Evolutionary conservation across 805 yeast genomes (phyloP).

Genomic region (Suhomyces kilbournensis): DNA sequence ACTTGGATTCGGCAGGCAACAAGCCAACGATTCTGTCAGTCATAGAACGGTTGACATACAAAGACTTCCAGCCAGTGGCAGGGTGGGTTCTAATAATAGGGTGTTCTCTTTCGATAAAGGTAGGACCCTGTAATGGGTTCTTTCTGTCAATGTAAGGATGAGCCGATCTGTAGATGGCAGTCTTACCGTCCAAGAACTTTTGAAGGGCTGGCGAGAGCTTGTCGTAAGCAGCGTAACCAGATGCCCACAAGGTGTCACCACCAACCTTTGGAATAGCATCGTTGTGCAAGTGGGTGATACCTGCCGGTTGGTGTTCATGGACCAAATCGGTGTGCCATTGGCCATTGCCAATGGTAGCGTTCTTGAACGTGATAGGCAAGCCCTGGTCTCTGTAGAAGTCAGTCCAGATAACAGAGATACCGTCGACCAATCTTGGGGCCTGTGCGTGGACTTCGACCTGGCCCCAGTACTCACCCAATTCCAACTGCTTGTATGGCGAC

Average conservation of each 20-base stretch:
- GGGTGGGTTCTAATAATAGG: constrained; percentile 32
- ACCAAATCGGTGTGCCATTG: constrained; percentile 38
- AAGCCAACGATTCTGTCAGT: constrained; percentile 30
- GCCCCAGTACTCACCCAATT: constrained; percentile 30
- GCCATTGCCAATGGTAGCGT: constrained; percentile 22
- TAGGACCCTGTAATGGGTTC: constrained; percentile 31
- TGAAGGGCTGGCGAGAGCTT: constrained; percentile 51
- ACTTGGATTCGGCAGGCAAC: constrained; percentile 23
- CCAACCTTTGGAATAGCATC: constrained; percentile 41
- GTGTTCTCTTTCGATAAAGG: constrained; percentile 27
- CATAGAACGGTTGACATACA: constrained; percentile 29
- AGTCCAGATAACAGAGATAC: constrained; percentile 32
- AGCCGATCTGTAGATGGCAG: constrained; percentile 43
- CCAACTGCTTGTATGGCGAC: constrained; percentile 29
- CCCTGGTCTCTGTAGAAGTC: constrained; percentile 27
- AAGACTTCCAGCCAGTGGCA: constrained; percentile 33
- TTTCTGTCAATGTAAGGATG: constrained; percentile 37
- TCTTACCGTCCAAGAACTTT: constrained; percentile 51
- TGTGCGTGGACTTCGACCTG: constrained; percentile 26
- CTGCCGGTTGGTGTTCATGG: constrained; percentile 36
- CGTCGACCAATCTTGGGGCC: constrained; percentile 16
- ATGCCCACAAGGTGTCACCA: constrained; percentile 57
- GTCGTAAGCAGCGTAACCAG: constrained; percentile 59
- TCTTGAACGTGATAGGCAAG: constrained; percentile 27
- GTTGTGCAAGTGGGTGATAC: constrained; percentile 36